phyloP scores from a whole-genome alignment of 495 filamentous ascomycete genomes.

The Patellaria atrata region DNA sequence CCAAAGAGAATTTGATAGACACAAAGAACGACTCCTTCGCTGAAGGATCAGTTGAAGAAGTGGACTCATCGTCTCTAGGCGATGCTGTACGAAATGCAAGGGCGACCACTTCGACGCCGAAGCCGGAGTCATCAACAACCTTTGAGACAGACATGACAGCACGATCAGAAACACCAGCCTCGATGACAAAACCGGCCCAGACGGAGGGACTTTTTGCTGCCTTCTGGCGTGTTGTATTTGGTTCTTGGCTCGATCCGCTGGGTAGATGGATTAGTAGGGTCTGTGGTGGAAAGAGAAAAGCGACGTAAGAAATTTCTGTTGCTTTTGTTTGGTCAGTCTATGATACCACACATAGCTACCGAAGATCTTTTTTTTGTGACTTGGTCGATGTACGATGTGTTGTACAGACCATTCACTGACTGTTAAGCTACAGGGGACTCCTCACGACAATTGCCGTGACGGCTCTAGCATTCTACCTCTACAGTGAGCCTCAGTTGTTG shows the following conservation, averaged over 20 bases:
- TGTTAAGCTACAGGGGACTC: too few species aligned
- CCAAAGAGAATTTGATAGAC: neutral
- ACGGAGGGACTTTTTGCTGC: neutral
- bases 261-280: neutral
- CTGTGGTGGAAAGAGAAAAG: constrained; percentile 1
- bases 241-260: neutral
- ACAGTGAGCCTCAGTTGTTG: too few species aligned
- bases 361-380: neutral
- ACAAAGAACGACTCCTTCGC: neutral
- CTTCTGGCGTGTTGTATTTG: constrained; percentile 2
- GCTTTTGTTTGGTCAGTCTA: too few species aligned
- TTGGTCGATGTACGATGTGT: neutral
- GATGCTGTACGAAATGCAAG: too few species aligned
- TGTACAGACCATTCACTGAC: constrained; percentile 1
- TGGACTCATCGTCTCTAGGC: neutral
- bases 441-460: too few species aligned
- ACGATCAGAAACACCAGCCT: neutral
- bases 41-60: neutral
- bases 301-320: constrained; percentile 1
- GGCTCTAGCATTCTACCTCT: too few species aligned
- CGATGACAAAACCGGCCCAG: neutral
- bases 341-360: too few species aligned
- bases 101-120: too few species aligned
- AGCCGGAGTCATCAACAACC: neutral
- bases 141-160: neutral